Percentiles rank a stretch among this genome's conserved stretches.
phyloP scores from a whole-genome alignment of 176 grass and related monocot species.

The Triticum timopheevii region DNA sequence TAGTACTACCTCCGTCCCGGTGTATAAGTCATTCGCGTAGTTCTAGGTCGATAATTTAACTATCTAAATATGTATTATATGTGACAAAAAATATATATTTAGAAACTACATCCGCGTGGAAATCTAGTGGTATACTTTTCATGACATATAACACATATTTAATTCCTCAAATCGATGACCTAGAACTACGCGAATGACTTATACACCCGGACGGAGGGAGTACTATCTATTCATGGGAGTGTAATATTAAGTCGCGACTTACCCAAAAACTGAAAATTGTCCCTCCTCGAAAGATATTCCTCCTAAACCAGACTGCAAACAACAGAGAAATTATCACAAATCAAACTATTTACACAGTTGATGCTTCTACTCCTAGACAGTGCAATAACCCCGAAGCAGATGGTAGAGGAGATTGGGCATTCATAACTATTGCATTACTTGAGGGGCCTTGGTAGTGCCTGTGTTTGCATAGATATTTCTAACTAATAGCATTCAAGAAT shows the following conservation, averaged over 20 bases:
- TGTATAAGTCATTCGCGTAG: too few species aligned
- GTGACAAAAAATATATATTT: too few species aligned
- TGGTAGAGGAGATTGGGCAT: constrained; percentile 2
- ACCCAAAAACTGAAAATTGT: constrained; percentile 98
- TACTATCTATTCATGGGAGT: neutral
- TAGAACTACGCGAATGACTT: too few species aligned
- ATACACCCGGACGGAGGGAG: too few species aligned
- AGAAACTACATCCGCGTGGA: too few species aligned
- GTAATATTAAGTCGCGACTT: constrained; percentile 13
- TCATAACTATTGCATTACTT: neutral
- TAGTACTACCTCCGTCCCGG: neutral
- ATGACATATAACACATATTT: too few species aligned
- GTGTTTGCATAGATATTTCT: neutral
- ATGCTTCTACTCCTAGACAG: constrained; percentile 1
- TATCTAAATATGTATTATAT: too few species aligned
- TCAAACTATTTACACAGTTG: neutral
- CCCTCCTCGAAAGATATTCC: constrained; percentile 98
- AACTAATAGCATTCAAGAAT: neutral
- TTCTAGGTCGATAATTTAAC: too few species aligned
- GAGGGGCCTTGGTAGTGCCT: neutral
- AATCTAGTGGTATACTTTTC: too few species aligned
- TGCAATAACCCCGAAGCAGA: neutral
- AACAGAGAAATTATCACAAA: neutral
- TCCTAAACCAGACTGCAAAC: constrained; percentile 77
- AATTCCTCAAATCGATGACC: too few species aligned